Conservation (phyloP, 345 rosid genomes). For the Rhizophora apiculata region DNA sequence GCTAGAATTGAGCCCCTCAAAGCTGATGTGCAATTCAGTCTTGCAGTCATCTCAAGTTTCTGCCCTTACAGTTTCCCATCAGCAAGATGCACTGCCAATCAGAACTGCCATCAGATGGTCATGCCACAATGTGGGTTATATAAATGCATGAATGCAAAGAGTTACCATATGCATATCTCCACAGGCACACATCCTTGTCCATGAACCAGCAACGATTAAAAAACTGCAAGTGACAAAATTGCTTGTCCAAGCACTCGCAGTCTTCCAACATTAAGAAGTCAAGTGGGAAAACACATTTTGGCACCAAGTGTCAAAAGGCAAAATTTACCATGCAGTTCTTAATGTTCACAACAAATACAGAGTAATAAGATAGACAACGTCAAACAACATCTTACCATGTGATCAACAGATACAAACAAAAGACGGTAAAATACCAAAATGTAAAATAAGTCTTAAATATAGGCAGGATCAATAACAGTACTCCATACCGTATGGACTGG, state of each 20-base stretch:
- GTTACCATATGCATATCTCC: conserved; percentile 26
- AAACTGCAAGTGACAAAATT: conserved; percentile 19
- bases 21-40: conserved; percentile 18
- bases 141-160: conserved; percentile 25
- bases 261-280: conserved; percentile 13
- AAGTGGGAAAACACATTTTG: neutral
- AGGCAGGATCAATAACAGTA: neutral
- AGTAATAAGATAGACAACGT: neutral
- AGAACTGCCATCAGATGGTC: conserved; percentile 37
- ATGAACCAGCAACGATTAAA: conserved; percentile 6
- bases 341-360: neutral
- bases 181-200: conserved; percentile 12
- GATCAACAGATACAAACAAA: neutral
- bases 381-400: neutral
- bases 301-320: neutral
- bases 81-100: conserved; percentile 34
- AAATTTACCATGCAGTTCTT: neutral
- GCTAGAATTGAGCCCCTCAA: conserved; percentile 6
- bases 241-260: conserved; percentile 9
- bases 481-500: conserved; percentile 77
- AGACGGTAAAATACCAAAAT: neutral
- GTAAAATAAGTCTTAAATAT: no score
- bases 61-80: conserved; percentile 26
- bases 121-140: conserved; percentile 21
- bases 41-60: conserved; percentile 31